Percentiles rank a stretch among this genome's conserved stretches.
Conservation (phyloP, 176 grass and related monocot genomes). For the Eremochloa ophiuroides region DNA sequence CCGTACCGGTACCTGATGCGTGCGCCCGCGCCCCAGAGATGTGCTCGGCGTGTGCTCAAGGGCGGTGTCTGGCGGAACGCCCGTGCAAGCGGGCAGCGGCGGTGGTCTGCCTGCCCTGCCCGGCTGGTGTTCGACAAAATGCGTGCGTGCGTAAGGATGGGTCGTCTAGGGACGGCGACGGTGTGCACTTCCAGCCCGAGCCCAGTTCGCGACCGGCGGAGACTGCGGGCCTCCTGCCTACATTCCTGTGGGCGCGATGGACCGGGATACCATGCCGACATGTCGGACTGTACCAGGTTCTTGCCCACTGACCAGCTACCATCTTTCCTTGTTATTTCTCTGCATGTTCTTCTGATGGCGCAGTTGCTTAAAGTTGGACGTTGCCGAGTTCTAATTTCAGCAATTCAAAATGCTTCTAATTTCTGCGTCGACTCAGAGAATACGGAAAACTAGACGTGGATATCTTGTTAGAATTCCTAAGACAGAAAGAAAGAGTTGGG, state of each 20-base stretch:
- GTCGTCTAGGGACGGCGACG: too few species aligned
- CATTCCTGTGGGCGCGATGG: too few species aligned
- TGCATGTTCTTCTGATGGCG: not conserved
- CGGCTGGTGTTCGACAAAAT: not conserved
- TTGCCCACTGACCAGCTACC: not conserved
- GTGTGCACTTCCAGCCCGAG: too few species aligned
- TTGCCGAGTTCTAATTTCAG: not conserved
- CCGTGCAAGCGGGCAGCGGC: not conserved
- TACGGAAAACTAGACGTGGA: not conserved
- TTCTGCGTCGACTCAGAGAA: not conserved
- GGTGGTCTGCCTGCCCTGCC: not conserved
- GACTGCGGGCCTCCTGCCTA: too few species aligned
- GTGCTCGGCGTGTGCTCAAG: too few species aligned
- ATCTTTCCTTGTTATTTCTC: not conserved
- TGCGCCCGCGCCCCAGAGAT: too few species aligned
- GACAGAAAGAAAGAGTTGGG: not conserved
- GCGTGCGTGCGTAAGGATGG: not conserved
- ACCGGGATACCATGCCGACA: not conserved
- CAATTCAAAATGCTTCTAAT: not conserved
- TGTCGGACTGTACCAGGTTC: not conserved
- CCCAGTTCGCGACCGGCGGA: too few species aligned
- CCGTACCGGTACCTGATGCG: too few species aligned
- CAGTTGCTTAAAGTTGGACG: not conserved
- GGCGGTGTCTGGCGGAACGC: too few species aligned
- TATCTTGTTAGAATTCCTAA: not conserved